These are phyloP conservation scores for Moringa oleifera DNA, from an alignment of 345 rosid genomes.

Conservation along the genomic window DNA sequence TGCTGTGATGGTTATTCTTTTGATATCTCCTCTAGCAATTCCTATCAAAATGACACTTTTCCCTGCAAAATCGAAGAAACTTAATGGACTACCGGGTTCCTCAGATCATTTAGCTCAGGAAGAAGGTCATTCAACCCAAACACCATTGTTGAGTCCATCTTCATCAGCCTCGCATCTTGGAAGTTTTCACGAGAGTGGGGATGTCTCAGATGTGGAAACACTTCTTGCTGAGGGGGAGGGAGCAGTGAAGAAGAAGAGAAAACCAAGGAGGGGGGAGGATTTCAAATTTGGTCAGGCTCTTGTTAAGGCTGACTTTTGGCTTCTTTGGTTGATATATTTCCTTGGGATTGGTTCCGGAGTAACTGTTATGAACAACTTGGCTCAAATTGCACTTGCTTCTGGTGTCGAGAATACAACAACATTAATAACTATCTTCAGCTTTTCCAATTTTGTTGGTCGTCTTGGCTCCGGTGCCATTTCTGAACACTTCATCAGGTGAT, in stretches of 20 bases:
- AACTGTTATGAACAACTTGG: slow-evolving; percentile 87
- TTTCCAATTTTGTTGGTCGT: slow-evolving; percentile 85
- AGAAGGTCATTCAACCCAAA: slow-evolving; percentile 36
- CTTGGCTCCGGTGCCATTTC: slow-evolving; percentile 82
- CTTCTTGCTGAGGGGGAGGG: slow-evolving; percentile 82
- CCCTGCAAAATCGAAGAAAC: slow-evolving; percentile 42
- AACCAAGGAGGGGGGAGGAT: slow-evolving; percentile 83
- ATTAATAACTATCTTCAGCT: slow-evolving; percentile 67
- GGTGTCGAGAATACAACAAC: slow-evolving; percentile 72
- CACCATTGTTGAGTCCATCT: slow-evolving; percentile 57
- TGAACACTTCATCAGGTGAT: slow-evolving; percentile 87
- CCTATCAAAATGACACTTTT: slow-evolving; percentile 94
- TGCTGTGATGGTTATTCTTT: slow-evolving; percentile 49
- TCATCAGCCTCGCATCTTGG: slow-evolving; percentile 68
- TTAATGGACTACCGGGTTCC: slow-evolving; percentile 39
- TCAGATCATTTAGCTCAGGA: slow-evolving; percentile 44
- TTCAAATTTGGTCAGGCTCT: slow-evolving; percentile 71
- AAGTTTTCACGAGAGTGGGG: slow-evolving; percentile 48
- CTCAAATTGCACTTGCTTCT: slow-evolving; percentile 78
- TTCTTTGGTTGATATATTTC: slow-evolving; percentile 81
- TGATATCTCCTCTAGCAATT: slow-evolving; percentile 77
- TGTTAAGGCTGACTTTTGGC: slow-evolving; percentile 96
- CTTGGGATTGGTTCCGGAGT: slow-evolving; percentile 91
- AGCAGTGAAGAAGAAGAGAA: slow-evolving; percentile 69
- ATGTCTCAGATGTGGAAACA: slow-evolving; percentile 42